A percentile compares a stretch with the other conserved stretches of the same genome.
Evolutionary conservation across 2,329 filamentous ascomycete genomes (phyloP).

Genomic region (Colletotrichum zoysiae): DNA sequence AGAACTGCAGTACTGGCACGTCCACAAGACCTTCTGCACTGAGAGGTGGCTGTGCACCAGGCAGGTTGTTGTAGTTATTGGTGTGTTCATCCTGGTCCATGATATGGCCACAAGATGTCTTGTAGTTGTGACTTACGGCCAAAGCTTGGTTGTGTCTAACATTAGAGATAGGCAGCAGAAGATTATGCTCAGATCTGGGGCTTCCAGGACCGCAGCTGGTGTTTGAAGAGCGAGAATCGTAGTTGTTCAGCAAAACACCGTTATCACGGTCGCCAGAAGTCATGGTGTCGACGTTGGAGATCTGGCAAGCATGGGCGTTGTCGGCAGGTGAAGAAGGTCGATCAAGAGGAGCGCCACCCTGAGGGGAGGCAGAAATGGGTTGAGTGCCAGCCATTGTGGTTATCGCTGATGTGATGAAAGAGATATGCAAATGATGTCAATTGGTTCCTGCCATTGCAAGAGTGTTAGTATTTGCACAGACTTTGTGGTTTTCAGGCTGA

Average conservation of each 20-base stretch:
- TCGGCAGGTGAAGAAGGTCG: not conserved
- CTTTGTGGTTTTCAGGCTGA: no score
- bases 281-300: no score
- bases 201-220: not conserved
- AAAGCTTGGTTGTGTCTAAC: no score
- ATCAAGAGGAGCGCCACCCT: not conserved
- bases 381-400: not conserved
- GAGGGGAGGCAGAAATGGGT: not conserved
- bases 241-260: not conserved
- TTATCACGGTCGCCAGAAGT: not conserved
- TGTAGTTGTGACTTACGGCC: not conserved
- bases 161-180: not conserved
- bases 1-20: not conserved
- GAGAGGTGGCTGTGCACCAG: not conserved
- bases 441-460: not conserved
- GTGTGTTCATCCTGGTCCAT: constrained; percentile 4
- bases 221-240: not conserved
- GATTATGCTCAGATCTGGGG: rapidly evolving
- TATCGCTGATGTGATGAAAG: not conserved
- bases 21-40: not conserved
- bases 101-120: not conserved
- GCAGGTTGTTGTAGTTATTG: not conserved
- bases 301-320: not conserved
- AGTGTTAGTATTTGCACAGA: rapidly evolving
- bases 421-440: no score